Percentiles rank a stretch among this genome's conserved stretches.
phyloP scores from a whole-genome alignment of 1,139 yeast genomes.

The Candida dubliniensis region DNA sequence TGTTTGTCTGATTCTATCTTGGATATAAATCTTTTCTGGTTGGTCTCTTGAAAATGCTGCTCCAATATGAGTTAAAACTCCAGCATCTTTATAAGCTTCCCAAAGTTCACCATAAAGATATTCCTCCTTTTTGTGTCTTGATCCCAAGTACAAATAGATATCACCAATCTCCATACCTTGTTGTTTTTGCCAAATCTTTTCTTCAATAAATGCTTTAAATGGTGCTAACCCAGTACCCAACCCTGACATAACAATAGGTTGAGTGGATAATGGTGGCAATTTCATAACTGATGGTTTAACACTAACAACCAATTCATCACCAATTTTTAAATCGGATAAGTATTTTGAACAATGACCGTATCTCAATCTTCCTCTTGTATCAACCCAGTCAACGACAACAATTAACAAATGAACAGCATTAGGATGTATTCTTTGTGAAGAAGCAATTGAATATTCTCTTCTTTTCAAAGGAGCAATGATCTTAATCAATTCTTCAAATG shows the following conservation, averaged over 20 bases:
- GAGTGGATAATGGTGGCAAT: conserved; percentile 80
- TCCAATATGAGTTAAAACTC: conserved; percentile 89
- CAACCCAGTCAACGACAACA: conserved; percentile 97
- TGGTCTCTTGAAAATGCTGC: conserved; percentile 99
- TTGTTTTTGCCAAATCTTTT: conserved; percentile 88
- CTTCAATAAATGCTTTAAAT: conserved; percentile 95
- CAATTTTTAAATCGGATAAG: conserved; percentile 74
- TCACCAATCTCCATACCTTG: conserved; percentile 92
- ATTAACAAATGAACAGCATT: conserved; percentile 88
- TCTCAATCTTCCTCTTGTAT: conserved; percentile 80
- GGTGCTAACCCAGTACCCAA: conserved; percentile 98
- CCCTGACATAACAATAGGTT: conserved; percentile 96
- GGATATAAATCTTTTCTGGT: conserved; percentile 90
- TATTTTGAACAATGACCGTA: conserved; percentile 94
- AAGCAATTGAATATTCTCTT: conserved; percentile 98
- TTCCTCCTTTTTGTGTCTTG: conserved; percentile 95
- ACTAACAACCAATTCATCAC: conserved; percentile 86
- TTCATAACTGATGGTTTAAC: conserved; percentile 98
- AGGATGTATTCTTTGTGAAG: conserved; percentile 89
- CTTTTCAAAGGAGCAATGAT: conserved; percentile 87
- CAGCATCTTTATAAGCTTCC: conserved; percentile 95
- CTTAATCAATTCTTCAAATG: conserved; percentile 67
- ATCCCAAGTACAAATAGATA: conserved; percentile 84
- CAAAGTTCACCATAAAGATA: conserved; percentile 95
- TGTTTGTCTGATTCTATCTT: conserved; percentile 84